Evolutionary conservation across 768 basidiomycete genomes (phyloP), one percentile per base, ranked within the genome.

Genomic region (Trametes cinnabarina): DNA sequence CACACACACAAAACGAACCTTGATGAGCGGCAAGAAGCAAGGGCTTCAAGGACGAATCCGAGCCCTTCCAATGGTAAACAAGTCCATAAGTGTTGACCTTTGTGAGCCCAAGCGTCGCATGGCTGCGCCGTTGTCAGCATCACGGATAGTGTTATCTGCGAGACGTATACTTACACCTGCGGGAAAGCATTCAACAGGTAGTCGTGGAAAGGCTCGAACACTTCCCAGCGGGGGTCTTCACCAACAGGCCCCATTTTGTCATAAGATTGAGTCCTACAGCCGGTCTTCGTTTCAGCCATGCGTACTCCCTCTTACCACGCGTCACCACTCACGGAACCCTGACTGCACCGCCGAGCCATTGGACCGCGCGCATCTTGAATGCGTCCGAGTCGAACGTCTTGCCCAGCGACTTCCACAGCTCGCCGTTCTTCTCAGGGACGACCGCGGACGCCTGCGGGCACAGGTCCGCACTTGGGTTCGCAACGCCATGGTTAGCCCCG

Each of bases 71-170:
- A 20, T 78, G 76, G 65, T 82, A 85, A 2, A 87, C 71, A n/a
- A 87, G 73, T 0, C 81, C 85, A 47, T 81, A 85, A 0, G 80
- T 85, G 63, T 85, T 85, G 55, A 88, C 79, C 60, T 78, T 77
- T 3, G 80, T 80, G 54, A 87, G 70, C 39, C 76, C 61, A 8
- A 87, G 74, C 20, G 71, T 74, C 6, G 76, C 60, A 63, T 86
- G 82, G 17, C 83, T 84, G 43, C 30, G 43, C 19, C 7, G 20
- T 3, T 20, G 20, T 25, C 26, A 35, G 14, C 15, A 12, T 35
- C 14, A 4, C 17, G 7, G 5, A 25, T 15, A 39, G n/a, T 4
- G 10, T 15, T 5, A 15, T 15, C n/a, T 2, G 28, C 8, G 28
- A 4, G 15, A 17, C 10, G 3, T 15, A 7, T 25, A n/a, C 74